Evolutionary conservation across 2,329 filamentous ascomycete species (phyloP).

Genomic region (Ascochyta rabiei): DNA sequence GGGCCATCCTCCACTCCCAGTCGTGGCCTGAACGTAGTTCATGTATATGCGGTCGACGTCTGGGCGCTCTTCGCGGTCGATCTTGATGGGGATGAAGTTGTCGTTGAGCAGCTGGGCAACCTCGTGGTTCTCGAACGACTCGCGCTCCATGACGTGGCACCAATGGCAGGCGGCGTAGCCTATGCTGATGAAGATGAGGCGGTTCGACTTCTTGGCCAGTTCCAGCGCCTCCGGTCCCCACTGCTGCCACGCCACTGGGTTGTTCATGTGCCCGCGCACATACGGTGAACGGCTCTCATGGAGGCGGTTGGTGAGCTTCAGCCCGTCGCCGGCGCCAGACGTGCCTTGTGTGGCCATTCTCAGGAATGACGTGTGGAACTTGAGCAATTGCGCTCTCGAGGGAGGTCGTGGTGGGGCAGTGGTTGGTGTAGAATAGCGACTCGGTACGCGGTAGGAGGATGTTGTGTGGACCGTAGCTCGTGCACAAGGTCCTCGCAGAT

Average conservation of each 20-base stretch:
- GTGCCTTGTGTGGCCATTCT: conserved; percentile 40
- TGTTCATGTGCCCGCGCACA: conserved; percentile 75
- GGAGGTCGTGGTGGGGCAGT: conserved; percentile 16
- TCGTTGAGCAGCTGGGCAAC: conserved; percentile 84
- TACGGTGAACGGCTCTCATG: conserved; percentile 70
- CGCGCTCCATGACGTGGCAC: conserved; percentile 86
- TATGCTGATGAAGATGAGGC: conserved; percentile 90
- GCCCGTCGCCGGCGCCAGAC: conserved; percentile 26
- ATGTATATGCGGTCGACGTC: conserved; percentile 97
- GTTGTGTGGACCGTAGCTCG: conserved; percentile 15
- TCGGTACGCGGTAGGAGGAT: conserved; percentile 8
- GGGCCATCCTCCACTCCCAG: conserved; percentile 89
- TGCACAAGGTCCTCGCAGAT: conserved; percentile 35
- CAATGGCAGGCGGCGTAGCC: conserved; percentile 96
- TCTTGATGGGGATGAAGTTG: conserved; percentile 86
- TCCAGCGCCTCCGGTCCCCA: conserved; percentile 79
- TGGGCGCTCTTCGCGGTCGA: conserved; percentile 92
- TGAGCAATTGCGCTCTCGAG: conserved; percentile 30
- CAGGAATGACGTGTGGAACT: conserved; percentile 33
- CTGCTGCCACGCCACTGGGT: conserved; percentile 89
- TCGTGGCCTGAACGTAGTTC: conserved; percentile 96
- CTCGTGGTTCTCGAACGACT: conserved; percentile 84
- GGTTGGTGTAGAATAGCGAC: conserved; percentile 10
- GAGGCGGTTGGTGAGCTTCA: conserved; percentile 61
- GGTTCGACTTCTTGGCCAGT: conserved; percentile 80